Evolutionary conservation across 1,284 basidiomycete genomes (phyloP), one percentile per base, ranked within the genome.

Genomic region (Ustilago bromivora): DNA sequence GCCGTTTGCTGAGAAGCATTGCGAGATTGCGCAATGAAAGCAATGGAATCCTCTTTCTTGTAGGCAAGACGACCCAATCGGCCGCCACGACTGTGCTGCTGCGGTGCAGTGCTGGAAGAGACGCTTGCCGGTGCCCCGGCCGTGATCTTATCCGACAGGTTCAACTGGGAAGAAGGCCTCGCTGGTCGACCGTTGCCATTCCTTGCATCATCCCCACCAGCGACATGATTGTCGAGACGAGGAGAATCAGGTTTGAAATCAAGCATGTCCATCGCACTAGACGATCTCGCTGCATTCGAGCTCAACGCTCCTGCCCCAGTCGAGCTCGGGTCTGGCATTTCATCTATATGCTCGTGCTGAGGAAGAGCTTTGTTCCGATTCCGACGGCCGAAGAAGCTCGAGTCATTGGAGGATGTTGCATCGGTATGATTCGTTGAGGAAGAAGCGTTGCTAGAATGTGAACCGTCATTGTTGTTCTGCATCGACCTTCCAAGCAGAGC

Each of bases 41-140:
- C 63, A 15, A 73, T 70, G 0, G 71, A 66, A n/a, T 79, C 77
- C 17, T 64, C 71, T 62, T 79, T 79, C 46, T 73, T 79, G 66
- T 79, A 79, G 5, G 74, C 66, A 28, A 79, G 66, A 6, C 74
- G 70, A 23, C 77, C 69, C 1, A 79, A 63, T 6, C 73, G 56
- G 32, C 77, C 77, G 11, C 60, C 70, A 2, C 77, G 70, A 23
- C 61, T 28, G 23, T 28, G 34, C 34, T 63, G 60, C 17, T 52
- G 49, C 3, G 66, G 57, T 3, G 57, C 61, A 15, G 43, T 41
- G 36, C 38, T 53, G 23, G 57, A 17, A 28, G 49, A 41, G 11
- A 19, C 36, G 9, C 55, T 53, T 38, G 31, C 13, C 17, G 11
- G 31, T 10, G n/a, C 56, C 1, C 34, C 40, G 13, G 56, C 40